Conservation (phyloP, 78 protist species). For the Chrysochromulina parva region DNA sequence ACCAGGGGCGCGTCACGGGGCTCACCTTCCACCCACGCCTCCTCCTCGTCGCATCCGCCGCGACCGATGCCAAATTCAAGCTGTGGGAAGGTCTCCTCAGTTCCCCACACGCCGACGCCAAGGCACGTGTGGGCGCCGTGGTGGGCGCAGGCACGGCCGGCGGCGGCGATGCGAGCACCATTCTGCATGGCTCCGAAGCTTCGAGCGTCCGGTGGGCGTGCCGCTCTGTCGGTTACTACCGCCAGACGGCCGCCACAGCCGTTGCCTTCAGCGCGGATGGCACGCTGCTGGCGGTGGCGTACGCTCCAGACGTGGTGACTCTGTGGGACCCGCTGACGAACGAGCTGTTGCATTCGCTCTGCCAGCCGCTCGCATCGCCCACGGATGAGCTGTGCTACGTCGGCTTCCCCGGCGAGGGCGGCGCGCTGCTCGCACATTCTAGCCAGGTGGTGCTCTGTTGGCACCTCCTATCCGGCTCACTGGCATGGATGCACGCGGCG, state of each 20-base stretch:
- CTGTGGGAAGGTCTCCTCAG: not conserved
- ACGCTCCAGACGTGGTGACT: not conserved
- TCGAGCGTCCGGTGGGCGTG: not conserved
- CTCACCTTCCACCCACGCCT: not conserved
- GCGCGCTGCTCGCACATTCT: slow-evolving; percentile 3
- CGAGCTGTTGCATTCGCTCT: not conserved
- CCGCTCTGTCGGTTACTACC: slow-evolving; percentile 21
- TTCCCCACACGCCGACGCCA: not conserved
- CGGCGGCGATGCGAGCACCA: not conserved
- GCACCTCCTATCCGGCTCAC: not conserved
- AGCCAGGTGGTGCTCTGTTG: not conserved
- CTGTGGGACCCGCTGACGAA: slow-evolving; percentile 12
- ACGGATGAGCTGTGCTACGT: not conserved
- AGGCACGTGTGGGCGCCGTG: not conserved
- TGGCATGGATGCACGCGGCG: not conserved
- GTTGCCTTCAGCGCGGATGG: not conserved
- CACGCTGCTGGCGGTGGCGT: slow-evolving; percentile 10
- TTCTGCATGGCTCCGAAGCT: not conserved
- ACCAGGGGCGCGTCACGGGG: not conserved
- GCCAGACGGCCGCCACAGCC: slow-evolving; percentile 5
- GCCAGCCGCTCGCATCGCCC: not conserved
- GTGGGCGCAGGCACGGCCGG: too few species aligned
- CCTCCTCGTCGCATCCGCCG: not conserved
- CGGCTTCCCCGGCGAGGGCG: slow-evolving; percentile 10
- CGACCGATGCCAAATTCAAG: slow-evolving; percentile 6